Conservation (phyloP, 2,329 filamentous ascomycete species). For the Diaporthe sp. region DNA sequence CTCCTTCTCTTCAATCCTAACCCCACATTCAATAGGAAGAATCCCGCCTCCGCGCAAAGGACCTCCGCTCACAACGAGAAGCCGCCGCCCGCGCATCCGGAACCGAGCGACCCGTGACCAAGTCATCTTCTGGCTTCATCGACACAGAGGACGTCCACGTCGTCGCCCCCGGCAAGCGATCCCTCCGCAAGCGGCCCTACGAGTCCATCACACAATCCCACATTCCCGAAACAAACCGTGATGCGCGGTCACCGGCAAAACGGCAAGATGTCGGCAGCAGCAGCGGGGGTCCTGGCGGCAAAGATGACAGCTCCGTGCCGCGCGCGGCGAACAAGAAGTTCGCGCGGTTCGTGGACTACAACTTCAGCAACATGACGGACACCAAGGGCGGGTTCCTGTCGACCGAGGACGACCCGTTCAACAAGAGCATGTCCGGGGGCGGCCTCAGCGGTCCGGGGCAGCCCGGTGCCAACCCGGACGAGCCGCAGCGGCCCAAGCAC, state of each 20-base stretch:
- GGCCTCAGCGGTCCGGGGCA: slow-evolving; percentile 52
- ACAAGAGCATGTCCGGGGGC: slow-evolving; percentile 77
- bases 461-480: slow-evolving; percentile 47
- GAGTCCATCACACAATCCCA: slow-evolving; percentile 70
- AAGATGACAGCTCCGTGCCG: slow-evolving; percentile 60
- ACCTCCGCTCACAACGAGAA: slow-evolving; percentile 80
- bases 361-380: slow-evolving; percentile 98
- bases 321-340: slow-evolving; percentile 85
- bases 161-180: slow-evolving; percentile 57
- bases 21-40: slow-evolving; percentile 74
- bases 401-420: slow-evolving; percentile 91
- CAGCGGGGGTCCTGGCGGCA: slow-evolving; percentile 45
- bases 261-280: slow-evolving; percentile 45
- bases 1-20: slow-evolving; percentile 36
- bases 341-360: slow-evolving; percentile 95
- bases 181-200: slow-evolving; percentile 77
- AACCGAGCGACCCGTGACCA: slow-evolving; percentile 56
- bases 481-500: slow-evolving; percentile 81
- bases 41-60: slow-evolving; percentile 89
- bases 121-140: slow-evolving; percentile 78
- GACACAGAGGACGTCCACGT: slow-evolving; percentile 75
- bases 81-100: slow-evolving; percentile 68
- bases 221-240: slow-evolving; percentile 73
- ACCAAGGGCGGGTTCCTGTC: slow-evolving; percentile 96
- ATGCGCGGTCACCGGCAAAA: slow-evolving; percentile 70